A percentile compares a stretch with the other conserved stretches of the same genome.
phyloP scores from a whole-genome alignment of 2,329 filamentous ascomycete species.

The Torrubiellomyces zombiae region DNA sequence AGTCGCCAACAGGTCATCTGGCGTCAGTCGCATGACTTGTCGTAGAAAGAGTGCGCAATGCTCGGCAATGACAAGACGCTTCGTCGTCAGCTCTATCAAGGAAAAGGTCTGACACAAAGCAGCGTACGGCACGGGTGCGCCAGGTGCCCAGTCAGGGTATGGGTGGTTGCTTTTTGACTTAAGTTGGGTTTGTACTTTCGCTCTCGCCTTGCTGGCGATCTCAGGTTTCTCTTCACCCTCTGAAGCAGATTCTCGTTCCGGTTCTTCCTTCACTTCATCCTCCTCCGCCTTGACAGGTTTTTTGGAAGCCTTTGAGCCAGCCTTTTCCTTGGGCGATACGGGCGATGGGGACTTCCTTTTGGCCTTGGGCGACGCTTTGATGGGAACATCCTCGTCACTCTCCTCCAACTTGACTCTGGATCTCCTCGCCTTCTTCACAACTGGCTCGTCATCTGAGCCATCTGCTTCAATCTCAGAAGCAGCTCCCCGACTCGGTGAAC shows the following conservation, averaged over 20 bases:
- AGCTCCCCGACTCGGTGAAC: constrained; percentile 8
- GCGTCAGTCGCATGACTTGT: constrained; percentile 85
- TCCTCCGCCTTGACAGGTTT: constrained; percentile 14
- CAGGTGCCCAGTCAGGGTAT: constrained; percentile 90
- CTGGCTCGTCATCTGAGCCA: constrained; percentile 40
- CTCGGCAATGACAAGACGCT: constrained; percentile 72
- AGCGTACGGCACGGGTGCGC: constrained; percentile 81
- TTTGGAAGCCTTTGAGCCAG: constrained; percentile 3
- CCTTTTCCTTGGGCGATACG: constrained; percentile 9
- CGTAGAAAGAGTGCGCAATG: constrained; percentile 82
- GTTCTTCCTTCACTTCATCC: constrained; percentile 11
- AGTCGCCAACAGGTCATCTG: constrained; percentile 71
- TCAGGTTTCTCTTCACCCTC: constrained; percentile 46
- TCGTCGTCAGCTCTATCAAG: constrained; percentile 84
- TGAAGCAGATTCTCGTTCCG: constrained; percentile 15
- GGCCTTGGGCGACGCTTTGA: constrained; percentile 16
- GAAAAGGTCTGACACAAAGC: constrained; percentile 91
- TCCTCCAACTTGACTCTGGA: constrained; percentile 31
- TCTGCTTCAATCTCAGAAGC: constrained; percentile 18
- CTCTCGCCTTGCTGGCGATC: constrained; percentile 54
- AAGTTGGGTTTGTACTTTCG: constrained; percentile 65
- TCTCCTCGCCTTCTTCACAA: constrained; percentile 38
- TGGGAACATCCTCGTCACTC: constrained; percentile 30
- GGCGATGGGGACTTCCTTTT: constrained; percentile 5
- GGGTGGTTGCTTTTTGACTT: constrained; percentile 54